phyloP scores from a whole-genome alignment of 2,329 filamentous ascomycete genomes.

The Coleophoma crateriformis region DNA sequence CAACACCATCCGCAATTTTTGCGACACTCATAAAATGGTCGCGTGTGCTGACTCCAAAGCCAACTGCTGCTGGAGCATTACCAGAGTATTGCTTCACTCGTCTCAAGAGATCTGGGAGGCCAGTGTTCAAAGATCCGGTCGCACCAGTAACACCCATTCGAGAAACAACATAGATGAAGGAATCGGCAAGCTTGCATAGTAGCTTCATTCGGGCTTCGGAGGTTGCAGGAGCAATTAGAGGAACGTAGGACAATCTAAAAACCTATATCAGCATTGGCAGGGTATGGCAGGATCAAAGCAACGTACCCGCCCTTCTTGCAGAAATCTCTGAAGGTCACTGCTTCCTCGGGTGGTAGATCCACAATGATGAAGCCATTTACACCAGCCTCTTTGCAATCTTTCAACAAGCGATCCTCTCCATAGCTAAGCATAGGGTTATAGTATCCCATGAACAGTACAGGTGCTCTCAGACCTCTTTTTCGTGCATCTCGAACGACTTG shows the following conservation, averaged over 20 bases:
- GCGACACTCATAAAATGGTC: conserved; percentile 89
- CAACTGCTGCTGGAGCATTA: conserved; percentile 84
- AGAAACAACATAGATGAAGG: conserved; percentile 98
- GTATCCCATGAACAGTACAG: conserved; percentile 95
- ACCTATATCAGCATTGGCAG: not conserved
- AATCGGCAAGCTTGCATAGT: conserved; percentile 93
- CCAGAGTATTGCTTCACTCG: conserved; percentile 91
- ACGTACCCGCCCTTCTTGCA: conserved; percentile 71
- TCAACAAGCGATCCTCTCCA: conserved; percentile 83
- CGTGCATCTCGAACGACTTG: conserved; percentile 80
- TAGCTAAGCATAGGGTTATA: conserved; percentile 96
- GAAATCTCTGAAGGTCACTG: conserved; percentile 80
- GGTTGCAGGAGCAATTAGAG: conserved; percentile 91
- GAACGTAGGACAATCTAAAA: conserved; percentile 80
- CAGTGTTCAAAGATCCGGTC: conserved; percentile 72
- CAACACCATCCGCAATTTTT: conserved; percentile 83
- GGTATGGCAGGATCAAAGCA: not conserved
- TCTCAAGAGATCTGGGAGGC: conserved; percentile 74
- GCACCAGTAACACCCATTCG: conserved; percentile 96
- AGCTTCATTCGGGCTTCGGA: conserved; percentile 92
- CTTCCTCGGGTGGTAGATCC: conserved; percentile 92
- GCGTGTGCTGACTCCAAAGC: conserved; percentile 91
- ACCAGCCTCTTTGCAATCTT: conserved; percentile 76
- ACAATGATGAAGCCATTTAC: conserved; percentile 97
- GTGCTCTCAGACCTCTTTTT: conserved; percentile 68